phyloP scores from a whole-genome alignment of 352 stramenopile genomes.

The Globisporangium recalcitrans region DNA sequence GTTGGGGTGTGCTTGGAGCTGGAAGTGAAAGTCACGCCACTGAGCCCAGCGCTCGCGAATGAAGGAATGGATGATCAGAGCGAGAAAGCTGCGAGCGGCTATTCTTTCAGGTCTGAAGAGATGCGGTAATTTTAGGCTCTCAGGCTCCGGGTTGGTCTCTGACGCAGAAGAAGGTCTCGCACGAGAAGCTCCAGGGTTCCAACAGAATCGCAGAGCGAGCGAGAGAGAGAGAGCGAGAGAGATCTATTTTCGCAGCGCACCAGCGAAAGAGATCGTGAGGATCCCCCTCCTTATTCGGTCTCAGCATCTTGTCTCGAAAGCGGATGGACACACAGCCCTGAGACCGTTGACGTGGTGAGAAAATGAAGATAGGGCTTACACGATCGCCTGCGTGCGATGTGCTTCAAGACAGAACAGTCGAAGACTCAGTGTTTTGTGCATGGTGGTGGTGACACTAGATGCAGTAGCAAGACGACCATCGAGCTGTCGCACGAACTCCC shows the following conservation, averaged over 20 bases:
- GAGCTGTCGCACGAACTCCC: too few species aligned
- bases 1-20: background rate
- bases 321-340: background rate
- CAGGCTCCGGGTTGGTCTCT: background rate
- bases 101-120: background rate
- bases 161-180: background rate
- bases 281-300: background rate
- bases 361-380: too few species aligned
- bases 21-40: conserved; percentile 2
- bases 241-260: background rate
- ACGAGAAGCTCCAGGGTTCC: background rate
- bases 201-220: background rate
- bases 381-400: too few species aligned
- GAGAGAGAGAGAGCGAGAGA: background rate
- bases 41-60: background rate
- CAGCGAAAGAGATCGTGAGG: background rate
- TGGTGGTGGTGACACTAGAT: too few species aligned
- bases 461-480: too few species aligned
- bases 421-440: too few species aligned
- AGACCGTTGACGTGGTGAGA: background rate
- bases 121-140: background rate
- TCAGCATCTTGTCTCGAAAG: background rate
- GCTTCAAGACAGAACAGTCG: too few species aligned
- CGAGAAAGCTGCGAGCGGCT: background rate
- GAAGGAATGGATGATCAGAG: background rate